These are phyloP conservation scores for Colletotrichum destructivum DNA, from an alignment of 2,329 filamentous ascomycete species.

Conservation along the genomic window DNA sequence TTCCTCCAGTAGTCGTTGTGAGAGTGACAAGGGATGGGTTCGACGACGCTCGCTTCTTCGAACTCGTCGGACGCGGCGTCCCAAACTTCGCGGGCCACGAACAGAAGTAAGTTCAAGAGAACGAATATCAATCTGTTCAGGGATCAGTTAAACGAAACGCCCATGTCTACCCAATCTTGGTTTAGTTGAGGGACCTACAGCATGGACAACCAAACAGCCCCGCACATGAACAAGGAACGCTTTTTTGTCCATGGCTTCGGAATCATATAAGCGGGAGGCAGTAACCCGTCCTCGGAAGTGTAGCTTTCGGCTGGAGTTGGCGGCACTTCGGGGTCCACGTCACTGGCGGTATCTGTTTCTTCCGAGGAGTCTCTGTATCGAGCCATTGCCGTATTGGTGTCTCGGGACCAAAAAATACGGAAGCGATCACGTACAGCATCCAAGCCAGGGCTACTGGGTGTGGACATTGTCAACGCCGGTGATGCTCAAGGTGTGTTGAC, in stretches of 20 bases:
- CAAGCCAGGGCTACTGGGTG: constrained; percentile 4
- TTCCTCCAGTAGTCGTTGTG: constrained; percentile 81
- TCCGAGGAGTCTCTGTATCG: constrained; percentile 30
- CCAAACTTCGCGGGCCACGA: constrained; percentile 35
- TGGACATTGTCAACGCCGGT: constrained; percentile 14
- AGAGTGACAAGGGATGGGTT: constrained; percentile 73
- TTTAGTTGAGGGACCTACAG: constrained; percentile 22
- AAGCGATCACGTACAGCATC: constrained; percentile 37
- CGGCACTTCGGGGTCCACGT: constrained; percentile 1
- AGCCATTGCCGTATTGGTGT: constrained; percentile 3
- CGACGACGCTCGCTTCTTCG: constrained; percentile 48
- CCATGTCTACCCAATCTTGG: background rate
- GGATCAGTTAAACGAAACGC: background rate
- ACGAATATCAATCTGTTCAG: constrained; percentile 35
- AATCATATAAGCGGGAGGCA: constrained; percentile 27
- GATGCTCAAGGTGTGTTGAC: background rate
- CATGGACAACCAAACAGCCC: constrained; percentile 38
- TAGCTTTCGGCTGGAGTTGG: constrained; percentile 30
- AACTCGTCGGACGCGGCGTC: constrained; percentile 17
- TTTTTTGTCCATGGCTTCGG: constrained; percentile 37
- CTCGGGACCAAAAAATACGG: constrained; percentile 29
- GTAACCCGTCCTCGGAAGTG: constrained; percentile 32
- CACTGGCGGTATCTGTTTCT: constrained; percentile 6
- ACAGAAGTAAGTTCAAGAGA: constrained; percentile 36
- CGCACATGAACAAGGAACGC: constrained; percentile 39